These are phyloP conservation scores for Naganishia liquefaciens DNA, from an alignment of 1,284 basidiomycete species.

Conservation along the genomic window DNA sequence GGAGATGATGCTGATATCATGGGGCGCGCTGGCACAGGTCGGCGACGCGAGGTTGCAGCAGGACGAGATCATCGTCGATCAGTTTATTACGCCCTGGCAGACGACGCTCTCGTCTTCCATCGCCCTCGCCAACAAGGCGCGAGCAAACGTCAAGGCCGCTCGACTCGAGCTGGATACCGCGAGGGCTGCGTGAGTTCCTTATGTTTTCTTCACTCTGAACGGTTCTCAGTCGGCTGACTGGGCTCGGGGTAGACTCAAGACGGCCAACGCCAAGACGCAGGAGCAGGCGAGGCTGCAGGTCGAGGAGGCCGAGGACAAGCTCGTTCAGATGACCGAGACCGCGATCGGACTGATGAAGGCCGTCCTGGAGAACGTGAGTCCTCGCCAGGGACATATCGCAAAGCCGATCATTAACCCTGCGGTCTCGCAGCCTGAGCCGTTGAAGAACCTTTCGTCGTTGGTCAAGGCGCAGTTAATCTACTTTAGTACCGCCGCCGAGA, in stretches of 20 bases:
- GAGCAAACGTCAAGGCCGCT: constrained; percentile 80
- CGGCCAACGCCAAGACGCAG: constrained; percentile 68
- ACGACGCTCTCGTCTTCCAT: constrained; percentile 77
- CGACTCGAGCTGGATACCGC: constrained; percentile 75
- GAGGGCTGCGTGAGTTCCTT: constrained; percentile 54
- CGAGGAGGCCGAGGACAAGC: constrained; percentile 92
- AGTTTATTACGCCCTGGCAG: constrained; percentile 90
- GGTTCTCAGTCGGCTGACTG: neutral
- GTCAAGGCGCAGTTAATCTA: constrained; percentile 86
- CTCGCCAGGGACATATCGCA: constrained; percentile 14
- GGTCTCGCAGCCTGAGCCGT: constrained; percentile 93
- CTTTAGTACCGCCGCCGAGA: constrained; percentile 81
- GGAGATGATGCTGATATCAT: neutral
- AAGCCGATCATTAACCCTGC: constrained; percentile 2
- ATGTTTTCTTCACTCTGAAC: neutral
- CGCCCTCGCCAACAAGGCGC: constrained; percentile 82
- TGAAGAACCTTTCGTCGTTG: constrained; percentile 89
- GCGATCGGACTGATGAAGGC: constrained; percentile 98
- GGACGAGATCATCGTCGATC: constrained; percentile 70
- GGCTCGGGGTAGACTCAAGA: constrained; percentile 65
- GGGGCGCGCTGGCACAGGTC: constrained; percentile 61
- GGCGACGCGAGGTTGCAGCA: constrained; percentile 80
- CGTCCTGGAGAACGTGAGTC: constrained; percentile 86
- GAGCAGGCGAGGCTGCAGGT: constrained; percentile 83
- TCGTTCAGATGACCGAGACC: constrained; percentile 96